A percentile compares a stretch with the other conserved stretches of the same genome.
phyloP scores from a whole-genome alignment of 2,329 filamentous ascomycete species.

The Epicoccum nigrum region DNA sequence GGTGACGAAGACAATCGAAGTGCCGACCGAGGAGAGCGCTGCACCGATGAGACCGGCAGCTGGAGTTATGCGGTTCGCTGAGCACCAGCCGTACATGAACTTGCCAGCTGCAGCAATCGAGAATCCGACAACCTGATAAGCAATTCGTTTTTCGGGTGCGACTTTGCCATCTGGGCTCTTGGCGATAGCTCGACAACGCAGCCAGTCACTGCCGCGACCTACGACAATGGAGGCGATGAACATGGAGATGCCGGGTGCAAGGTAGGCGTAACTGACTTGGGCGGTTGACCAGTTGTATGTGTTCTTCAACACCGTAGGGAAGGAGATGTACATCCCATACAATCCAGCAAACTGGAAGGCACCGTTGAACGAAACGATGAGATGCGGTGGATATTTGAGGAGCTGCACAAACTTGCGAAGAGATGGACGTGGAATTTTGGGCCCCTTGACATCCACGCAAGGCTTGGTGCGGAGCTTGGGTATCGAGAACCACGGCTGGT shows the following conservation, averaged over 20 bases:
- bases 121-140: constrained; percentile 50
- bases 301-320: constrained; percentile 31
- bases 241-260: constrained; percentile 44
- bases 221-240: constrained; percentile 47
- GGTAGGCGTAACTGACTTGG: constrained; percentile 46
- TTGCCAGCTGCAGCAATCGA: constrained; percentile 48
- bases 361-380: constrained; percentile 39
- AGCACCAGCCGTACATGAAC: constrained; percentile 53
- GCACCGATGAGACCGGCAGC: constrained; percentile 24
- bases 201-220: constrained; percentile 50
- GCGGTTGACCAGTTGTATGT: constrained; percentile 46
- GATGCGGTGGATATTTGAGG: constrained; percentile 36
- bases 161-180: constrained; percentile 33
- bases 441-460: constrained; percentile 22
- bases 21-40: constrained; percentile 49
- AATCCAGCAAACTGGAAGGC: constrained; percentile 37
- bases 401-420: constrained; percentile 32
- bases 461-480: constrained; percentile 34
- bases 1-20: constrained; percentile 49
- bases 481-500: constrained; percentile 35
- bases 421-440: constrained; percentile 32
- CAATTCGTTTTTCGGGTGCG: constrained; percentile 49
- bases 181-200: constrained; percentile 34
- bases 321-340: constrained; percentile 36
- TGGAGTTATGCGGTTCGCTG: constrained; percentile 31